phyloP scores from a whole-genome alignment of 2,329 filamentous ascomycete species.

The Pseudocercospora vitis region DNA sequence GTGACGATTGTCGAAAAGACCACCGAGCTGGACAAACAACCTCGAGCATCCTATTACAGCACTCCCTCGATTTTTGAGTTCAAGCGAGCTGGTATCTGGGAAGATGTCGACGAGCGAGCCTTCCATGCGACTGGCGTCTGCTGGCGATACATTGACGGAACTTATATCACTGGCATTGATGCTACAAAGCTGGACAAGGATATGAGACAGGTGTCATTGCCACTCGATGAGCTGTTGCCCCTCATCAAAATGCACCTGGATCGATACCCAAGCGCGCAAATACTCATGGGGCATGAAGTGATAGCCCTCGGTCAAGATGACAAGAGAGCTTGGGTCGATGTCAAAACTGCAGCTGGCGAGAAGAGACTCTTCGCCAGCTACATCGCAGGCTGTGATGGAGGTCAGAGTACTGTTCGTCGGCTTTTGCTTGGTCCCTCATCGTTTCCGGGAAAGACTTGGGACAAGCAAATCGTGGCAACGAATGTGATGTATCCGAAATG shows the following conservation, averaged over 20 bases:
- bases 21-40: constrained; percentile 57
- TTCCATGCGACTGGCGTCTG: constrained; percentile 22
- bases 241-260: constrained; percentile 25
- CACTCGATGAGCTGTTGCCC: constrained; percentile 23
- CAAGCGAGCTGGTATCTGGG: constrained; percentile 37
- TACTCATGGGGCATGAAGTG: constrained; percentile 23
- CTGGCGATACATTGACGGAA: constrained; percentile 25
- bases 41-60: constrained; percentile 56
- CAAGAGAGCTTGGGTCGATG: constrained; percentile 25
- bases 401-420: constrained; percentile 24
- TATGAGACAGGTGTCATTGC: constrained; percentile 22
- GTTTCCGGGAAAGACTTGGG: constrained; percentile 27
- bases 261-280: constrained; percentile 17
- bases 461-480: constrained; percentile 41
- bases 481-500: constrained; percentile 41
- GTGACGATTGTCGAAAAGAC: constrained; percentile 59
- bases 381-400: constrained; percentile 30
- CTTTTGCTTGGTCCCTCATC: constrained; percentile 18
- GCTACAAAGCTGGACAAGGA: constrained; percentile 6
- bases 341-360: constrained; percentile 20
- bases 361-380: constrained; percentile 24
- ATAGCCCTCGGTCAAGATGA: constrained; percentile 25
- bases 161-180: constrained; percentile 20
- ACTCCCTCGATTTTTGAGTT: constrained; percentile 41
- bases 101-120: constrained; percentile 31